phyloP scores from a whole-genome alignment of 306 rosid genomes.

The Fragaria iinumae region DNA sequence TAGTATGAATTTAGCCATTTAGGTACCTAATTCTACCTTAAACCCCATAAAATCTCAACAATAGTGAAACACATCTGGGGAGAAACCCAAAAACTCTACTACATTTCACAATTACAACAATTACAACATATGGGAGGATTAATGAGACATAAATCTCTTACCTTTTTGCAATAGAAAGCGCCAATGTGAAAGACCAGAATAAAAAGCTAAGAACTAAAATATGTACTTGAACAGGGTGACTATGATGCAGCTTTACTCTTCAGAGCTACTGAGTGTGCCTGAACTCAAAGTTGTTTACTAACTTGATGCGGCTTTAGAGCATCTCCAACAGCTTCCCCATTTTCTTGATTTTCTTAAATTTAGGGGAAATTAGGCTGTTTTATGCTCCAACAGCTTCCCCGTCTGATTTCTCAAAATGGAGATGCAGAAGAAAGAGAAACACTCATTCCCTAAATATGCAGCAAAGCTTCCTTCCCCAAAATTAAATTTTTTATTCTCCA shows the following conservation, averaged over 20 bases:
- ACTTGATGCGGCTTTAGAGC: too few species aligned
- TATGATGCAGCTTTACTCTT: too few species aligned
- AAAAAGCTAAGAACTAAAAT: slow-evolving; percentile 1
- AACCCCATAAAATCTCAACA: slow-evolving; percentile 1
- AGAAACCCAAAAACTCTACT: not conserved
- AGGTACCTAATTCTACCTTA: not conserved
- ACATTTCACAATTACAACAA: slow-evolving; percentile 3
- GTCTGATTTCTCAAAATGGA: too few species aligned
- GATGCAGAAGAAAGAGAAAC: too few species aligned
- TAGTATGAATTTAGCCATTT: not conserved
- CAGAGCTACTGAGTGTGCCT: not conserved
- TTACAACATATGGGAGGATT: not conserved
- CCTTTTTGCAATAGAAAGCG: slow-evolving; percentile 32
- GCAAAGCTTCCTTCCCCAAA: too few species aligned
- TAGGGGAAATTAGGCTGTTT: too few species aligned
- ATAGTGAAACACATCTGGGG: not conserved
- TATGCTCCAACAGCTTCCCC: too few species aligned
- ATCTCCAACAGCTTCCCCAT: too few species aligned
- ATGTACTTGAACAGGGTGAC: not conserved
- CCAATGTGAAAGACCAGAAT: slow-evolving; percentile 37
- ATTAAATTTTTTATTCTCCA: too few species aligned
- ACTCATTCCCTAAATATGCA: too few species aligned
- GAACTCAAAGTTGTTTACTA: too few species aligned
- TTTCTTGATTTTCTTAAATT: too few species aligned
- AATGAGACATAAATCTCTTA: slow-evolving; percentile 25